Percentiles rank a stretch among this genome's conserved stretches.
phyloP scores from a whole-genome alignment of 257 asterid genomes.

The Plantago ovata region DNA sequence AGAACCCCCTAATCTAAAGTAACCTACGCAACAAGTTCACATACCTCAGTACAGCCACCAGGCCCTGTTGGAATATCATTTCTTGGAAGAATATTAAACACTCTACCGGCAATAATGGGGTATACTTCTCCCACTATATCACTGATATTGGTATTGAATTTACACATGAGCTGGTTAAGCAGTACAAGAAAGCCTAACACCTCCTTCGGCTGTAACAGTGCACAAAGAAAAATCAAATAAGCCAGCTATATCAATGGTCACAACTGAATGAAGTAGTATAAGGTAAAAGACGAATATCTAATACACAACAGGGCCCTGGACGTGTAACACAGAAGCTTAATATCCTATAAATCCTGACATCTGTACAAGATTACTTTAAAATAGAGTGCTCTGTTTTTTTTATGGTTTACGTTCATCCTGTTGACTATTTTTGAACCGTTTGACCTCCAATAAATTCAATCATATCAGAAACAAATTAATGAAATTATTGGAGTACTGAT shows the following conservation, averaged over 20 bases:
- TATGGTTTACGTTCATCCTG: no score
- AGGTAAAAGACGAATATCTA: conserved; percentile 2
- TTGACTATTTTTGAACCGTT: no score
- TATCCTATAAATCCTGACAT: background rate
- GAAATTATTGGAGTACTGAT: no score
- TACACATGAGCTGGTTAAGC: conserved; percentile 90
- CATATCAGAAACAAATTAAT: no score
- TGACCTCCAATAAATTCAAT: no score
- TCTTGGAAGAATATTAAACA: conserved; percentile 67
- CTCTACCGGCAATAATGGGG: conserved; percentile 72
- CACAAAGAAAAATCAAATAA: no score
- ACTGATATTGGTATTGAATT: conserved; percentile 60
- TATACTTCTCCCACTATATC: conserved; percentile 80
- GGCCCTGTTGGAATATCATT: conserved; percentile 63
- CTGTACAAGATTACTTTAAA: no score
- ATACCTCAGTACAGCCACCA: conserved; percentile 87
- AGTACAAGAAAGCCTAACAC: conserved; percentile 74
- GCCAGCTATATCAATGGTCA: conserved; percentile 16
- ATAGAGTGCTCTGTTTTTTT: no score
- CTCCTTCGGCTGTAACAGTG: conserved; percentile 75
- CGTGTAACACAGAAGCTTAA: background rate
- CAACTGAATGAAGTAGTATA: conserved; percentile 7
- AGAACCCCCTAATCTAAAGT: background rate
- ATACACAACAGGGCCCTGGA: background rate
- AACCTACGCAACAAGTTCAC: conserved; percentile 16